Conservation (phyloP, 192 early-diverging fungal species). For the Entomortierella beljakovae region DNA sequence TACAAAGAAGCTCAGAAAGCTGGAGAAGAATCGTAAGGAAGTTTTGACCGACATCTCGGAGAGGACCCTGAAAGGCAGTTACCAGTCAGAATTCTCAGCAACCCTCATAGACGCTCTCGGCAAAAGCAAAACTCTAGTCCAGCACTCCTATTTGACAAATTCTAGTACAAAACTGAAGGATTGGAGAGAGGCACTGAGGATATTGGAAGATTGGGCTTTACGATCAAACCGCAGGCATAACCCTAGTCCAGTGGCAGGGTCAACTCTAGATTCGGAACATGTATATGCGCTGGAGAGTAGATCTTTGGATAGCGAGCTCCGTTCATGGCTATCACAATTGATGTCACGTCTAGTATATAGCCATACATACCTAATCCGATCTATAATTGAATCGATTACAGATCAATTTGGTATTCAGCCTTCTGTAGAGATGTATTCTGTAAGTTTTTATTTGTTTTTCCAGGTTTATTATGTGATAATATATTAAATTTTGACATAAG, state of each 20-base stretch:
- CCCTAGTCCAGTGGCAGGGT: neutral
- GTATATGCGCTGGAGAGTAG: neutral
- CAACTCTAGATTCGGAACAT: neutral
- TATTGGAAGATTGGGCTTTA: constrained; percentile 26
- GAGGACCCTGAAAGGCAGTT: neutral
- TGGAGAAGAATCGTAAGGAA: neutral
- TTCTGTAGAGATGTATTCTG: constrained; percentile 28
- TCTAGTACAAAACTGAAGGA: constrained; percentile 7
- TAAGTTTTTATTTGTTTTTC: constrained; percentile 12
- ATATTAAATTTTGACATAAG: neutral
- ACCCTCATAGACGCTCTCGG: constrained; percentile 31
- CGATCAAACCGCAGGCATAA: neutral
- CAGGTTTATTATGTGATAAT: neutral
- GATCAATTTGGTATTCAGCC: constrained; percentile 28
- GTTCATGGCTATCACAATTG: constrained; percentile 11
- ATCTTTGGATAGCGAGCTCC: constrained; percentile 13
- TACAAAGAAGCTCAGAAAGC: neutral
- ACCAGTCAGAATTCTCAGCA: neutral
- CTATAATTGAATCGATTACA: constrained; percentile 24
- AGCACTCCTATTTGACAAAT: neutral
- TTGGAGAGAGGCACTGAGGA: constrained; percentile 28
- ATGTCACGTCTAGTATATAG: constrained; percentile 29
- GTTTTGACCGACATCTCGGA: constrained; percentile 13
- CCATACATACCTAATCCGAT: constrained; percentile 40
- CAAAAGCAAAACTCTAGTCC: constrained; percentile 25